These are phyloP conservation scores for Verticillium longisporum DNA, from an alignment of 2,329 filamentous ascomycete species.

Conservation along the genomic window DNA sequence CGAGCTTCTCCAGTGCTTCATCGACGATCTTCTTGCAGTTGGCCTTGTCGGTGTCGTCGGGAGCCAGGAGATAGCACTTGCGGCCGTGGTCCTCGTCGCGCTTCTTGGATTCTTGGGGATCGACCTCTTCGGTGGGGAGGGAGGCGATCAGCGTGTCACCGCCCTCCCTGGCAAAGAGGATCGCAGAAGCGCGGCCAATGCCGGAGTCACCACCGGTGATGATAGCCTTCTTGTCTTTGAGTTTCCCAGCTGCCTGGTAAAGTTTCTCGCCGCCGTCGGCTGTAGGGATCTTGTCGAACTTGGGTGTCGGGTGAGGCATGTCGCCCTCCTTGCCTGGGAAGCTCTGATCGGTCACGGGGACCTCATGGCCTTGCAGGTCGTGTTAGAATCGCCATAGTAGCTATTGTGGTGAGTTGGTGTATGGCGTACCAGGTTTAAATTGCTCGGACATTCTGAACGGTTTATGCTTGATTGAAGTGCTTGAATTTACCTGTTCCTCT, in stretches of 20 bases:
- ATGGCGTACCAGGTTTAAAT: slow-evolving; percentile 13
- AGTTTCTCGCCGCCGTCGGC: slow-evolving; percentile 60
- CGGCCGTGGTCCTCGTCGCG: slow-evolving; percentile 60
- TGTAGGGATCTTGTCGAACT: slow-evolving; percentile 60
- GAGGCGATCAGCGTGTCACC: slow-evolving; percentile 69
- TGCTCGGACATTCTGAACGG: slow-evolving; percentile 4
- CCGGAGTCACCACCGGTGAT: slow-evolving; percentile 79
- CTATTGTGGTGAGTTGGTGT: not conserved
- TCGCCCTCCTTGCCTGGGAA: slow-evolving; percentile 36
- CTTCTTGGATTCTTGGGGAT: slow-evolving; percentile 68
- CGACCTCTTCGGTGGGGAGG: slow-evolving; percentile 66
- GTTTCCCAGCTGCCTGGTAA: slow-evolving; percentile 71
- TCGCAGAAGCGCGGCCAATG: slow-evolving; percentile 68
- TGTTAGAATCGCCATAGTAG: not conserved
- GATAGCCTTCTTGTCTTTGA: slow-evolving; percentile 66
- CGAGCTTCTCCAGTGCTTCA: slow-evolving; percentile 57
- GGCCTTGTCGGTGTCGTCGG: slow-evolving; percentile 57
- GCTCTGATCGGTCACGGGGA: slow-evolving; percentile 31
- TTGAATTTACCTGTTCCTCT: not conserved
- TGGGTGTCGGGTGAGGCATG: slow-evolving; percentile 49
- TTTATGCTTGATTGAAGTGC: not conserved
- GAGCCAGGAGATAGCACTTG: slow-evolving; percentile 56
- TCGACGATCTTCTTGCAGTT: slow-evolving; percentile 67
- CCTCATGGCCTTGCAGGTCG: slow-evolving; percentile 22
- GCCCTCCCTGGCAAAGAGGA: slow-evolving; percentile 77